These are phyloP conservation scores for Leptographium radiaticola DNA, from an alignment of 2,329 filamentous ascomycete genomes.

Conservation along the genomic window DNA sequence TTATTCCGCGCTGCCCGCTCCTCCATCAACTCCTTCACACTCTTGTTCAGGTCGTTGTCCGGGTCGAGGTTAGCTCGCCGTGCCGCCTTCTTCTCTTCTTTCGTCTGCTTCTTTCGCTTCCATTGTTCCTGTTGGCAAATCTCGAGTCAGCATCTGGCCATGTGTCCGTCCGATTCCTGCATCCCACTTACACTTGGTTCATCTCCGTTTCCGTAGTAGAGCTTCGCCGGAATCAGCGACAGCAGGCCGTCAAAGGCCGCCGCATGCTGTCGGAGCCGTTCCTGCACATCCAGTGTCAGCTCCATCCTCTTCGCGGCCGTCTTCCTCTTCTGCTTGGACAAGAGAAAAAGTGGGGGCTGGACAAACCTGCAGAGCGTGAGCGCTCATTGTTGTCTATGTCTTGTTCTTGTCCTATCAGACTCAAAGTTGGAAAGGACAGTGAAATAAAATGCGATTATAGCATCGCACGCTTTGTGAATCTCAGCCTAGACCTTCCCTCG, in stretches of 20 bases:
- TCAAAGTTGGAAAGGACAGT: not conserved
- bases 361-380: constrained; percentile 12
- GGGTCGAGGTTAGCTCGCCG: constrained; percentile 69
- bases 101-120: constrained; percentile 90
- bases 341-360: not conserved
- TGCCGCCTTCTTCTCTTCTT: constrained; percentile 59
- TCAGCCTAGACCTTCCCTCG: not conserved
- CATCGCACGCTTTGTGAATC: not conserved
- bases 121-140: constrained; percentile 61
- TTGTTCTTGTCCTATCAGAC: not conserved
- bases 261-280: constrained; percentile 44
- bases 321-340: not conserved
- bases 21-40: constrained; percentile 85
- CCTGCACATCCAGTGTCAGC: constrained; percentile 20
- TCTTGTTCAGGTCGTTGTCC: constrained; percentile 65
- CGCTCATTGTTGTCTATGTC: constrained; percentile 6
- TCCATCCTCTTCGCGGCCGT: not conserved
- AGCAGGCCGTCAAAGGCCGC: constrained; percentile 78
- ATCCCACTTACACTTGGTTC: constrained; percentile 62
- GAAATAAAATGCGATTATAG: no score
- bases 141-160: not conserved
- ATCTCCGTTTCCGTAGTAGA: constrained; percentile 78
- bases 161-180: not conserved
- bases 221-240: constrained; percentile 78
- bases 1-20: constrained; percentile 59